phyloP scores from a whole-genome alignment of 1,284 basidiomycete species.

The Papiliotrema terrestris region DNA sequence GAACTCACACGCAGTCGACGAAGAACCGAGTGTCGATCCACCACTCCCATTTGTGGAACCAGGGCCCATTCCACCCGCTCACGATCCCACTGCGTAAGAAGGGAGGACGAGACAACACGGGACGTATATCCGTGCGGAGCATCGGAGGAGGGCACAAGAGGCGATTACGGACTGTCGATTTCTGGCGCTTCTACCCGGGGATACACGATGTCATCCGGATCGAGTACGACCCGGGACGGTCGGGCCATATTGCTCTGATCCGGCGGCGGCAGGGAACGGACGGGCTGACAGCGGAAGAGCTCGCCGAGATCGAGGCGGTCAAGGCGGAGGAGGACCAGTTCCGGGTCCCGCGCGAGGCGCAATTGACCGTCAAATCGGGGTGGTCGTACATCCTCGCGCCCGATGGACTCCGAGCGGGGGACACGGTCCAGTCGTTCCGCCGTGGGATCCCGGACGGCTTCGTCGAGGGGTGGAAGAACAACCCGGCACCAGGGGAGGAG shows the following conservation, averaged over 20 bases:
- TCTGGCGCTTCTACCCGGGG: slow-evolving; percentile 70
- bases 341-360: slow-evolving; percentile 5
- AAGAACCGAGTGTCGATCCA: slow-evolving; percentile 82
- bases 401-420: slow-evolving; percentile 82
- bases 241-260: slow-evolving; percentile 89
- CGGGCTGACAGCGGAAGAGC: slow-evolving; percentile 17
- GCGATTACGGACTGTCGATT: slow-evolving; percentile 84
- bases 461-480: slow-evolving; percentile 59
- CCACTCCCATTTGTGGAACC: slow-evolving; percentile 70
- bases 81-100: slow-evolving; percentile 78
- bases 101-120: slow-evolving; percentile 79
- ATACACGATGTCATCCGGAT: slow-evolving; percentile 85
- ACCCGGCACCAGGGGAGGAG: slow-evolving; percentile 6
- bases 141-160: slow-evolving; percentile 88
- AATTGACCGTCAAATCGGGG: slow-evolving; percentile 42
- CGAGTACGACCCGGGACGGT: slow-evolving; percentile 93
- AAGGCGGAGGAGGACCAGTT: slow-evolving; percentile 8
- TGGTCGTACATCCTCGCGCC: slow-evolving; percentile 86
- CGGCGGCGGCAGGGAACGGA: slow-evolving; percentile 38
- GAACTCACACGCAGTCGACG: slow-evolving; percentile 53
- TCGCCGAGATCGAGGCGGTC: background rate
- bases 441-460: slow-evolving; percentile 72
- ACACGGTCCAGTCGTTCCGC: slow-evolving; percentile 83
- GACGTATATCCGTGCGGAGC: slow-evolving; percentile 82
- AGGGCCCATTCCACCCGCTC: slow-evolving; percentile 78